Evolutionary conservation across 2,329 filamentous ascomycete genomes (phyloP), one percentile per base, ranked within the genome.

Genomic region (Microdochium bolleyi): DNA sequence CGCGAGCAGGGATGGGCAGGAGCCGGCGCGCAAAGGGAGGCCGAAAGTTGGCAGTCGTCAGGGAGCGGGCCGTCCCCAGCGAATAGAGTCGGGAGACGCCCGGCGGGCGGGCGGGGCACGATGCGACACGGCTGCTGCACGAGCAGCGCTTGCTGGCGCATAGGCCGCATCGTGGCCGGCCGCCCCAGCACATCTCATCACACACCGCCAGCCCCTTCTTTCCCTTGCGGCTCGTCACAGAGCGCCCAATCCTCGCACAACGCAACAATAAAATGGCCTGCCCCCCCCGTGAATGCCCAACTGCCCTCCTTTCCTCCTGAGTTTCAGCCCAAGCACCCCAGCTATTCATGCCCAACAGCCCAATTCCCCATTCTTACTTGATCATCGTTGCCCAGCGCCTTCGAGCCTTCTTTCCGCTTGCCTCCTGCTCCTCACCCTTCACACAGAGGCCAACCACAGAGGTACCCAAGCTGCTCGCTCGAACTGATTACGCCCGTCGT

Each of bases 221-320:
- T 25, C 48, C 21, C 48, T 13, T 16, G 3, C n/a, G n/a, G 9
- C 19, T 4, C 48, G 24, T 30, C 24, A 11, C 48, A 22, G 48
- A 2, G 24, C 19, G 58, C 21, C 41, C n/a, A 46, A 24, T 13
- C 13, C 22, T 7, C 3, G 21, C 41, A 22, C 41, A 38, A 24
- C 41, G 63, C 64, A 63, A 67, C 58, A 67, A 69, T 78, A 78
- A 78, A 78, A 77, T 70, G 73, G 71, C 70, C 70, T 67, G 64
- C 65, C 68, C 70, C 73, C 27, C 75, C 73, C 70, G 63, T 64
- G 61, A 61, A 62, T 67, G 67, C 67, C 69, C 68, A 67, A 70
- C 62, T 61, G 53, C 55, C 55, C 52, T 62, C 61, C 60, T 60
- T 64, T 60, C 58, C 60, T 65, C 59, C 62, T 63, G 61, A 65